Conservation (phyloP, 75 land plant species). For the Larix kaempferi region DNA sequence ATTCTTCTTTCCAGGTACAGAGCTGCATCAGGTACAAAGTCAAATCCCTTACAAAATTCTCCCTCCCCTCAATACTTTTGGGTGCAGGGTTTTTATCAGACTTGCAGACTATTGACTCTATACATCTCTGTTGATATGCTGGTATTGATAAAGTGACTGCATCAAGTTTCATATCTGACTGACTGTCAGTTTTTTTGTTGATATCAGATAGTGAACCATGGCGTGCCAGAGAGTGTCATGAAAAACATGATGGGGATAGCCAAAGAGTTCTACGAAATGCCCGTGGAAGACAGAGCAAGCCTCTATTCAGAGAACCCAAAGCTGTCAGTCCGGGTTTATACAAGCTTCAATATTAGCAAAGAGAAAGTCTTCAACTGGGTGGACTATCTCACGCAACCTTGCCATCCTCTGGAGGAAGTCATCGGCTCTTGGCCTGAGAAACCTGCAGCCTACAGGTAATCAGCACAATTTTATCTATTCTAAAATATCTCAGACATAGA, state of each 20-base stretch:
- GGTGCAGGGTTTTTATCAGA: too few relatives aligned
- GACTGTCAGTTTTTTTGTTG: too few relatives aligned
- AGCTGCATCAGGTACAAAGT: too few relatives aligned
- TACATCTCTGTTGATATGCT: too few relatives aligned
- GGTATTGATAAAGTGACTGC: background rate
- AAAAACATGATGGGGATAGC: constrained; percentile 32
- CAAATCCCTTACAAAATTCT: constrained; percentile 34
- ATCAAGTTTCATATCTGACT: background rate
- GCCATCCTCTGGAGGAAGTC: constrained; percentile 33
- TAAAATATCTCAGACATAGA: too few relatives aligned
- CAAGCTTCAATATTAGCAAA: constrained; percentile 38
- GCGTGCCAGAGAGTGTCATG: constrained; percentile 29
- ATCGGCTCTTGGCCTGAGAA: constrained; percentile 51
- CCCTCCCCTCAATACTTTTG: constrained; percentile 31
- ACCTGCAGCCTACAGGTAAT: constrained; percentile 23
- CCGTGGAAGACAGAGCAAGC: constrained; percentile 37
- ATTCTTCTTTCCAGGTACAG: too few relatives aligned
- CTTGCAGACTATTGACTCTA: too few relatives aligned
- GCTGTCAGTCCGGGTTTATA: constrained; percentile 48
- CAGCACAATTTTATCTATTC: too few relatives aligned
- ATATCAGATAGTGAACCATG: constrained; percentile 59
- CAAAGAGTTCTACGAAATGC: constrained; percentile 42
- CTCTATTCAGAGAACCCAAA: constrained; percentile 24
- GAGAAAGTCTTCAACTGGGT: constrained; percentile 24
- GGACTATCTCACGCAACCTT: constrained; percentile 23